Percentiles rank a stretch among this genome's conserved stretches.
Conservation (phyloP, 768 basidiomycete genomes). For the Mycena sanguinolenta region DNA sequence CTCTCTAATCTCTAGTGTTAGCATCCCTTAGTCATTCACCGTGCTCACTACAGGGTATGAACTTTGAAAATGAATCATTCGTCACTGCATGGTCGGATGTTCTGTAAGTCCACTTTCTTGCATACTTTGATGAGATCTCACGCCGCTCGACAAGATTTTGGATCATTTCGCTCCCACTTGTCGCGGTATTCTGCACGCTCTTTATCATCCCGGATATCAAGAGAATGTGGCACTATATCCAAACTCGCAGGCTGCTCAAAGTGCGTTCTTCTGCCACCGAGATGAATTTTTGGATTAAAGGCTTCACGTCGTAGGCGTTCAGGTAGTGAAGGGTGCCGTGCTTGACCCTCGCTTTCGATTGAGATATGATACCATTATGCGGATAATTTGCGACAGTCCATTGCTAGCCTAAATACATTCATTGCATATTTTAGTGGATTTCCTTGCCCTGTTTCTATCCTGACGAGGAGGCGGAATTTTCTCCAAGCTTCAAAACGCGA, state of each 20-base stretch:
- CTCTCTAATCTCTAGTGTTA: conserved; percentile 41
- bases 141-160: conserved; percentile 67
- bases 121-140: not conserved
- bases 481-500: no score
- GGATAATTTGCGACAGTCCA: no score
- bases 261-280: not conserved
- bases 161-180: conserved; percentile 73
- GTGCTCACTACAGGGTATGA: conserved; percentile 71
- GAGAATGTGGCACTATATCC: conserved; percentile 59
- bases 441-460: no score
- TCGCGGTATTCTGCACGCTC: conserved; percentile 68
- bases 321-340: no score
- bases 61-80: conserved; percentile 61
- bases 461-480: no score
- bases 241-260: conserved; percentile 47
- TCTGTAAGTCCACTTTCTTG: conserved; percentile 53
- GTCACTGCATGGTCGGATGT: conserved; percentile 51
- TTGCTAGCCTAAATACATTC: no score
- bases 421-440: no score
- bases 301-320: not conserved
- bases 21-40: not conserved
- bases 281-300: not conserved
- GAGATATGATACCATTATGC: no score
- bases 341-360: no score
- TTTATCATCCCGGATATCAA: conserved; percentile 70